These are phyloP conservation scores for Globisporangium barbulae DNA, from an alignment of 352 stramenopile genomes.

Conservation along the genomic window DNA sequence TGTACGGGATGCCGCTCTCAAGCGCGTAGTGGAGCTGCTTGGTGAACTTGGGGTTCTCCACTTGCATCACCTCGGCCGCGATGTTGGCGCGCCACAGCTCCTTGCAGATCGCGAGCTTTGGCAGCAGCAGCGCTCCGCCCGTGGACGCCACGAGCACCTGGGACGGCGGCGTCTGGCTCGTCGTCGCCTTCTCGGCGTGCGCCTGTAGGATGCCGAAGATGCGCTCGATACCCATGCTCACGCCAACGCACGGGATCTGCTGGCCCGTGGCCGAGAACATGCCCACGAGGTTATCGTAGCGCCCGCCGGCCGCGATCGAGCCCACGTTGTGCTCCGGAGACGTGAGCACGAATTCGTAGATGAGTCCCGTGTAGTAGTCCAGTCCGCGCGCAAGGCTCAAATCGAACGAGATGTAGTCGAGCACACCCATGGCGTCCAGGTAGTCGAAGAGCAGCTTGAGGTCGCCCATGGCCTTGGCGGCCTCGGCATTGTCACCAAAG, in stretches of 20 bases:
- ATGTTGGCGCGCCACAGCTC: constrained; percentile 91
- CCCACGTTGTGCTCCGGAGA: constrained; percentile 90
- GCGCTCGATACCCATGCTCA: constrained; percentile 98
- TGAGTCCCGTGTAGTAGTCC: constrained; percentile 99
- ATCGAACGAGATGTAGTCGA: constrained; percentile 95
- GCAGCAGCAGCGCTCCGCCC: constrained; percentile 56
- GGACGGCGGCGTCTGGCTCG: constrained; percentile 34
- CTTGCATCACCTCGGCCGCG: constrained; percentile 94
- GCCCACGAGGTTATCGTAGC: constrained; percentile 98
- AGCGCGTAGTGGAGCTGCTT: constrained; percentile 96
- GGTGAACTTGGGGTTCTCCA: constrained; percentile 97
- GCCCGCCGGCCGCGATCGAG: constrained; percentile 95
- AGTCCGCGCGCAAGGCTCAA: constrained; percentile 95
- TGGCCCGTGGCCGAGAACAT: constrained; percentile 95
- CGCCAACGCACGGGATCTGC: constrained; percentile 97
- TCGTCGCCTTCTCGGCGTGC: constrained; percentile 73
- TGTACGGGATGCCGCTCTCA: constrained; percentile 94
- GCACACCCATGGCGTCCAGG: constrained; percentile 95
- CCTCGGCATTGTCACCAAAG: constrained; percentile 90
- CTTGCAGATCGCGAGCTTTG: constrained; percentile 74
- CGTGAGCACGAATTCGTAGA: constrained; percentile 98
- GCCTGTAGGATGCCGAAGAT: constrained; percentile 98
- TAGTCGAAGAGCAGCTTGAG: constrained; percentile 96
- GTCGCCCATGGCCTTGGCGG: constrained; percentile 88
- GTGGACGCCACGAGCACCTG: constrained; percentile 95